phyloP scores from a whole-genome alignment of 495 filamentous ascomycete genomes.

The Talaromyces proteolyticus region DNA sequence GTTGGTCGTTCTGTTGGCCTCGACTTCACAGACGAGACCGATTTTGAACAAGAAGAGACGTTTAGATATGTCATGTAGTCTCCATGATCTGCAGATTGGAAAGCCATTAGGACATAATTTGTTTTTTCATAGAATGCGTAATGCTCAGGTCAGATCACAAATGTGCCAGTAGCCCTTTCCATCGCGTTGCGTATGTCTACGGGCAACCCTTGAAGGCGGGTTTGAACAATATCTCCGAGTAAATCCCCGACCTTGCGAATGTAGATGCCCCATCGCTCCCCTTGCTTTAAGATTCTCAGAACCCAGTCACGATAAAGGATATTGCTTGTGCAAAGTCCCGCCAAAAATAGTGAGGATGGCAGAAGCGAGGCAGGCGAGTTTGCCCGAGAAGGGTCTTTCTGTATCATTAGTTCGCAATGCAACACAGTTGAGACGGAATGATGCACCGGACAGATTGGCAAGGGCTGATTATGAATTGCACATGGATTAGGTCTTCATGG shows the following conservation, averaged over 20 bases:
- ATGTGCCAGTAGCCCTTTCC: background rate
- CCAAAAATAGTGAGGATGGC: background rate
- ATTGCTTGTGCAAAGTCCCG: background rate
- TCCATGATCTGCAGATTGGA: too few species aligned
- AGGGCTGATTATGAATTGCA: background rate
- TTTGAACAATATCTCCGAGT: background rate
- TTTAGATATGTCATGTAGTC: background rate
- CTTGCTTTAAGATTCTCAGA: background rate
- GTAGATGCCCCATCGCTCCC: background rate
- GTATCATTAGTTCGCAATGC: background rate
- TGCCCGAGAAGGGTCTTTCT: background rate
- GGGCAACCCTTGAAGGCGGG: background rate
- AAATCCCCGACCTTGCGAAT: background rate
- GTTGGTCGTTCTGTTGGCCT: too few species aligned
- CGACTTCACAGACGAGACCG: background rate
- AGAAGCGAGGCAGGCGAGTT: background rate
- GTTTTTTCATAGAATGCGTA: too few species aligned
- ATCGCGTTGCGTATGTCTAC: background rate
- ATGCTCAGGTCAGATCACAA: too few species aligned
- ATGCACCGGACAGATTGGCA: background rate
- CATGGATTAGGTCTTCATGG: too few species aligned
- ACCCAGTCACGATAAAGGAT: background rate
- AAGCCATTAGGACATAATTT: too few species aligned
- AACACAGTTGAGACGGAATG: background rate
- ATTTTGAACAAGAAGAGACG: background rate